These are phyloP conservation scores for Ajuga reptans DNA, from an alignment of 305 asterid genomes.

Conservation along the genomic window DNA sequence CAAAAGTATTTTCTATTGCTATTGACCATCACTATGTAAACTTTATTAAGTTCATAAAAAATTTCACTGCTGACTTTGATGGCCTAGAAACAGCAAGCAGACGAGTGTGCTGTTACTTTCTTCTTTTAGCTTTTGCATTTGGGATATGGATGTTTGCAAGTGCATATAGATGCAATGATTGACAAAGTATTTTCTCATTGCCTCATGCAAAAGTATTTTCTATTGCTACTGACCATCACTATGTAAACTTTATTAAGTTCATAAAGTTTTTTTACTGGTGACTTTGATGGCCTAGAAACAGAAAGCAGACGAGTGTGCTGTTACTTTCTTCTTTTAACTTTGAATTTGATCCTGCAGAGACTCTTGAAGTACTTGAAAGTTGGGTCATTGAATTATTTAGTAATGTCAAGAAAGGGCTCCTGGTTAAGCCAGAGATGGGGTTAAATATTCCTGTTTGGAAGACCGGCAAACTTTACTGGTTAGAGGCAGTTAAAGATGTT, in stretches of 20 bases:
- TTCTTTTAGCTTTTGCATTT: not conserved
- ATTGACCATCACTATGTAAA: not conserved
- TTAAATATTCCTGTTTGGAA: conserved; percentile 67
- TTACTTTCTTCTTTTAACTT: conserved; percentile 19
- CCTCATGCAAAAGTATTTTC: not conserved
- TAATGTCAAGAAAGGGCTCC: conserved; percentile 54
- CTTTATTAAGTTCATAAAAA: not conserved
- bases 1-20: not conserved
- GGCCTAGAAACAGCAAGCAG: conserved; percentile 5
- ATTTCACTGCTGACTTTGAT: not conserved
- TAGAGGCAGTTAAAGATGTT: conserved; percentile 90
- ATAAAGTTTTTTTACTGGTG: not conserved
- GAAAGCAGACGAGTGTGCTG: not conserved
- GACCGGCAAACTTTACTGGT: conserved; percentile 71
- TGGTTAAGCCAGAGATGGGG: conserved; percentile 39
- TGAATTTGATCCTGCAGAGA: conserved; percentile 55
- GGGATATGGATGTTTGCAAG: too few species aligned
- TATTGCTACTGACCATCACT: not conserved
- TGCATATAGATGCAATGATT: too few species aligned
- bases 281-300: not conserved
- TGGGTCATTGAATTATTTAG: conserved; percentile 82
- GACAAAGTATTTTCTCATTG: too few species aligned
- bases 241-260: not conserved
- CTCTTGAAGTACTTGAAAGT: conserved; percentile 75
- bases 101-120: not conserved